phyloP scores from a whole-genome alignment of 148 eudicot genomes.

The Rhododendron vialii region DNA sequence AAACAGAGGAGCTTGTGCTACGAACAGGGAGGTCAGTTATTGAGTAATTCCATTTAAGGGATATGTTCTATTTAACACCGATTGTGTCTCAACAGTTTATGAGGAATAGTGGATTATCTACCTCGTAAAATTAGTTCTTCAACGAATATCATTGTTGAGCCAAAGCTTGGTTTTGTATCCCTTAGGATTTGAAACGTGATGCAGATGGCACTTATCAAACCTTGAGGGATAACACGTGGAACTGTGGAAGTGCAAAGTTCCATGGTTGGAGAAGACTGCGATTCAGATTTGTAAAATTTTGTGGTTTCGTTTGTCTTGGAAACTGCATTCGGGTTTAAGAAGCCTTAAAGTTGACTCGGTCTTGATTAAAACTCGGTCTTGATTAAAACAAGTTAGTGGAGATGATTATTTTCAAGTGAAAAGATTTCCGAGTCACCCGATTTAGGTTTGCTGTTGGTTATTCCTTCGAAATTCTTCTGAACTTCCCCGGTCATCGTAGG shows the following conservation, averaged over 20 bases:
- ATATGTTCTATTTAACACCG: neutral
- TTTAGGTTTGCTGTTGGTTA: neutral
- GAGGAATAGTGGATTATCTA: neutral
- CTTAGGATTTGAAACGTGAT: neutral
- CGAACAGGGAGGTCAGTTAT: constrained; percentile 80
- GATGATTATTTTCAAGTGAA: neutral
- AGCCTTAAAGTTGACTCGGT: neutral
- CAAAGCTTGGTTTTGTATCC: neutral
- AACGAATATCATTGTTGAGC: neutral
- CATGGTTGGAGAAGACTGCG: neutral
- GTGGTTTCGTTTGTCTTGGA: neutral
- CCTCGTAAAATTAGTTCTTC: neutral
- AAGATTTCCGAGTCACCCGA: neutral
- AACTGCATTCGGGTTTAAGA: neutral
- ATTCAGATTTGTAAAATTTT: neutral
- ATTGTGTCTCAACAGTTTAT: neutral
- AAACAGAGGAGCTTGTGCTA: constrained; percentile 87
- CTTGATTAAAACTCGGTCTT: neutral
- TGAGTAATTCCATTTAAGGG: neutral
- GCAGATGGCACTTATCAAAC: neutral
- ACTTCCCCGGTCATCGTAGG: neutral
- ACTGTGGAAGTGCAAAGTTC: neutral
- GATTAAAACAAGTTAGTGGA: neutral
- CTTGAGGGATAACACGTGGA: neutral
- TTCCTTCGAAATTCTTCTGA: neutral